Evolutionary conservation across 768 basidiomycete genomes (phyloP).

Genomic region (Tylopilus intermedius): DNA sequence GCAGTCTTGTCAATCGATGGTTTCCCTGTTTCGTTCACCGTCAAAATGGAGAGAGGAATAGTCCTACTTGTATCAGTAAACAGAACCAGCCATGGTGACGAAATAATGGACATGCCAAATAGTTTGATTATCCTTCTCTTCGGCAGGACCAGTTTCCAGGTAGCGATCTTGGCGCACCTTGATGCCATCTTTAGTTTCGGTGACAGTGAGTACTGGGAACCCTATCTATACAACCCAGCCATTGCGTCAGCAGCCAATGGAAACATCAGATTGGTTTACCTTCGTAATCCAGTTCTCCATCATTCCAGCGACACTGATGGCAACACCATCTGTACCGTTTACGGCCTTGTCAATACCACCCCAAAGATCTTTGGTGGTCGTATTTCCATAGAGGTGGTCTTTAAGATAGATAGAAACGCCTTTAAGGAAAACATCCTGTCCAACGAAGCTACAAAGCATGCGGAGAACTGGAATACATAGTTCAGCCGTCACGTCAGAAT

Average conservation of each 20-base stretch:
- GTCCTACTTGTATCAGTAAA: slow-evolving; percentile 44
- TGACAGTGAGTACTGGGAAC: slow-evolving; percentile 86
- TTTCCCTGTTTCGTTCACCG: slow-evolving; percentile 56
- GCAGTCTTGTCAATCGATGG: slow-evolving; percentile 52
- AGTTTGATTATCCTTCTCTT: slow-evolving; percentile 80
- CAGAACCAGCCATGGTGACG: neutral
- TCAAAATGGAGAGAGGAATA: slow-evolving; percentile 71
- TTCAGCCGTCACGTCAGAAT: neutral
- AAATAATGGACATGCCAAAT: slow-evolving; percentile 54
- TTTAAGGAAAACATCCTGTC: slow-evolving; percentile 81
- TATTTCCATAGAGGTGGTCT: slow-evolving; percentile 79
- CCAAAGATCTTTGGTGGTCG: slow-evolving; percentile 83
- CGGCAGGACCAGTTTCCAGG: slow-evolving; percentile 75
- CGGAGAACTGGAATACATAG: slow-evolving; percentile 60
- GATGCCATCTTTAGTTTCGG: slow-evolving; percentile 68
- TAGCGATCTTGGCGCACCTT: slow-evolving; percentile 87
- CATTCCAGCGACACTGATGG: slow-evolving; percentile 65
- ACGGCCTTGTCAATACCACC: slow-evolving; percentile 75
- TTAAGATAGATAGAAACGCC: slow-evolving; percentile 92
- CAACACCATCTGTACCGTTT: slow-evolving; percentile 30
- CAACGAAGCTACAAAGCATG: slow-evolving; percentile 87
- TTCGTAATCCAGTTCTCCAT: slow-evolving; percentile 93
- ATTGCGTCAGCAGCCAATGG: neutral
- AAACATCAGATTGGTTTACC: slow-evolving; percentile 31
- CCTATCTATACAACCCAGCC: slow-evolving; percentile 46